Percentiles rank a stretch among this genome's conserved stretches.
phyloP scores from a whole-genome alignment of 2,329 filamentous ascomycete species.

The Cucurbitaria berberidis region DNA sequence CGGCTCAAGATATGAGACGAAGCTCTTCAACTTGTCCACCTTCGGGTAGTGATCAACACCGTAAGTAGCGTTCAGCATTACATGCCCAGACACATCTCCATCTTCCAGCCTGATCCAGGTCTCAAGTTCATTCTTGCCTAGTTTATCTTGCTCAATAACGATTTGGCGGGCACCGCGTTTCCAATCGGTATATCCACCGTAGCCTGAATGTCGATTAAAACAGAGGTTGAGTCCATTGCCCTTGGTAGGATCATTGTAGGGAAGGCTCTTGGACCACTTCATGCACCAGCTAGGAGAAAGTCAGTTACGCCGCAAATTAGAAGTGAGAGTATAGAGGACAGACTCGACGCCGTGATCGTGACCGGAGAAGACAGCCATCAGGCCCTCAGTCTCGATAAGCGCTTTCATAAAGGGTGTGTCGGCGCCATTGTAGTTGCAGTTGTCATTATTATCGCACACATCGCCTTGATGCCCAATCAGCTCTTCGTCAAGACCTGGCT shows the following conservation, averaged over 20 bases:
- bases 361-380: constrained; percentile 61
- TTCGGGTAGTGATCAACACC: constrained; percentile 61
- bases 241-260: constrained; percentile 37
- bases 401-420: constrained; percentile 70
- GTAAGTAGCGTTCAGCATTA: constrained; percentile 66
- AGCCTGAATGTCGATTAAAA: constrained; percentile 70
- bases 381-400: constrained; percentile 60
- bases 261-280: constrained; percentile 45
- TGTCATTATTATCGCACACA: constrained; percentile 15
- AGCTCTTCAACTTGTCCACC: constrained; percentile 16
- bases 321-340: not conserved
- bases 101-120: constrained; percentile 69
- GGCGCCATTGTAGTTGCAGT: constrained; percentile 51
- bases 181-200: constrained; percentile 72
- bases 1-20: constrained; percentile 7
- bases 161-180: constrained; percentile 66
- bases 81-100: constrained; percentile 57
- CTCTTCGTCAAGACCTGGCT: constrained; percentile 50
- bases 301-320: not conserved
- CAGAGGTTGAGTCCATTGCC: constrained; percentile 59
- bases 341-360: constrained; percentile 63
- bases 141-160: constrained; percentile 52
- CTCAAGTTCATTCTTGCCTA: constrained; percentile 54
- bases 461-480: constrained; percentile 31
- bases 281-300: constrained; percentile 43